Percentiles rank a stretch among this genome's conserved stretches.
phyloP scores from a whole-genome alignment of 73 alveolate genomes.

The Halteria grandinella region DNA sequence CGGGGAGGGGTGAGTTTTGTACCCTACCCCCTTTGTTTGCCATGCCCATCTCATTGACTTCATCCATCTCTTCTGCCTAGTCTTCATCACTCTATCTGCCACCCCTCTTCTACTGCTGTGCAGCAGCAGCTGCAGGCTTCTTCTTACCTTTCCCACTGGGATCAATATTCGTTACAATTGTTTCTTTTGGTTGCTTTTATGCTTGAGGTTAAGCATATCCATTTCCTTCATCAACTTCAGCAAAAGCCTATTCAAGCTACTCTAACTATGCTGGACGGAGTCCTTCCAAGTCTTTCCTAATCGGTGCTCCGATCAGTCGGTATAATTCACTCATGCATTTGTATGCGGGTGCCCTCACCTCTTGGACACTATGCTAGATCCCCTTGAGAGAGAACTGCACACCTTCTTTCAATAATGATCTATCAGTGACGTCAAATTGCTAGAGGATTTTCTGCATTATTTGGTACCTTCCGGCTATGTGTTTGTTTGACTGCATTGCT shows the following conservation, averaged over 20 bases:
- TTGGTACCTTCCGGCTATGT: constrained; percentile 85
- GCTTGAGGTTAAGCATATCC: no score
- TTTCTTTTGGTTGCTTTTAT: constrained; percentile 34
- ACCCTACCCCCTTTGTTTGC: no score
- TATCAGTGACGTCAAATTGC: constrained; percentile 81
- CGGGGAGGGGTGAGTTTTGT: constrained; percentile 25
- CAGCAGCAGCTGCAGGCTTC: not conserved
- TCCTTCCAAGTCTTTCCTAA: constrained; percentile 58
- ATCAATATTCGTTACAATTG: constrained; percentile 37
- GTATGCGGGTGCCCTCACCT: constrained; percentile 88
- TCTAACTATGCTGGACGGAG: constrained; percentile 92
- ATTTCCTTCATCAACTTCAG: constrained; percentile 81
- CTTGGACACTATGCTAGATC: constrained; percentile 74
- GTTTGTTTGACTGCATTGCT: constrained; percentile 73
- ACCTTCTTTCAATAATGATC: constrained; percentile 77
- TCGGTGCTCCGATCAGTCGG: constrained; percentile 82
- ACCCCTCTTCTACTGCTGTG: not conserved
- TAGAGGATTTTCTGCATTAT: constrained; percentile 77
- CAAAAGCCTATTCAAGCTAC: constrained; percentile 78
- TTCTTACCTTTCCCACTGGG: constrained; percentile 15
- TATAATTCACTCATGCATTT: constrained; percentile 79
- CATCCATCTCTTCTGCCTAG: not conserved
- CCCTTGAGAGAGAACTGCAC: constrained; percentile 86
- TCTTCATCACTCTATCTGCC: constrained; percentile 53
- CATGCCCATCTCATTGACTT: constrained; percentile 7